Conservation (phyloP, 306 rosid species). For the Cucumis hystrix region DNA sequence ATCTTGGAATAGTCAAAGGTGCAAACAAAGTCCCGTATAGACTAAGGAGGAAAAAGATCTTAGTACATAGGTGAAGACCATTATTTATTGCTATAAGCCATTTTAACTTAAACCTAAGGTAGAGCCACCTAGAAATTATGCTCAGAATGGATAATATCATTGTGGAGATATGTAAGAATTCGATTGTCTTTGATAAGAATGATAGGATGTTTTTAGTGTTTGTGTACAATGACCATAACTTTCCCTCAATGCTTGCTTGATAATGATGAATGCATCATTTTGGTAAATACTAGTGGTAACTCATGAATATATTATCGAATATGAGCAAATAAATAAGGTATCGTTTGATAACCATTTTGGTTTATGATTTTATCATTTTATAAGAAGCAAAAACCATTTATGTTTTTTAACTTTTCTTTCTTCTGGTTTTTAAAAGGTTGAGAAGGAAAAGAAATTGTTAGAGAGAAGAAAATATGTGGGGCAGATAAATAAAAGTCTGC, state of each 20-base stretch:
- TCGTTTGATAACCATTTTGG: too few relatives aligned
- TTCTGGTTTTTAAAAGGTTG: too few relatives aligned
- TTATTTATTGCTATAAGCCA: neutral
- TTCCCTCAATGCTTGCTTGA: neutral
- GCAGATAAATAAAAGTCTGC: too few relatives aligned
- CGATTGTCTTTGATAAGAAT: neutral
- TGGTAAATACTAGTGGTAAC: neutral
- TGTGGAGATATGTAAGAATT: neutral
- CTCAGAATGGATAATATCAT: neutral
- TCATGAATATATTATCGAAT: neutral
- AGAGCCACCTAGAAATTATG: too few relatives aligned
- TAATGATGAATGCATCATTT: neutral
- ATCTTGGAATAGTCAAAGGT: neutral
- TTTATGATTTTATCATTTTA: too few relatives aligned
- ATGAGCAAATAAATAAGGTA: too few relatives aligned
- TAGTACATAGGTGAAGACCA: too few relatives aligned
- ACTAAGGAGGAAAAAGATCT: neutral
- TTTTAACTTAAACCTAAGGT: neutral
- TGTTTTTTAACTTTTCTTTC: too few relatives aligned
- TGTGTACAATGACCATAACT: neutral
- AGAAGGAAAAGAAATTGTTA: too few relatives aligned
- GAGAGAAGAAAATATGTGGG: too few relatives aligned
- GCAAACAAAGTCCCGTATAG: neutral
- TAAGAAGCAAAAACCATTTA: too few relatives aligned
- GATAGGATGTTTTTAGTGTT: neutral